Percentiles rank a stretch among this genome's conserved stretches.
Conservation (phyloP, 805 yeast genomes). For the Millerozyma miso region DNA sequence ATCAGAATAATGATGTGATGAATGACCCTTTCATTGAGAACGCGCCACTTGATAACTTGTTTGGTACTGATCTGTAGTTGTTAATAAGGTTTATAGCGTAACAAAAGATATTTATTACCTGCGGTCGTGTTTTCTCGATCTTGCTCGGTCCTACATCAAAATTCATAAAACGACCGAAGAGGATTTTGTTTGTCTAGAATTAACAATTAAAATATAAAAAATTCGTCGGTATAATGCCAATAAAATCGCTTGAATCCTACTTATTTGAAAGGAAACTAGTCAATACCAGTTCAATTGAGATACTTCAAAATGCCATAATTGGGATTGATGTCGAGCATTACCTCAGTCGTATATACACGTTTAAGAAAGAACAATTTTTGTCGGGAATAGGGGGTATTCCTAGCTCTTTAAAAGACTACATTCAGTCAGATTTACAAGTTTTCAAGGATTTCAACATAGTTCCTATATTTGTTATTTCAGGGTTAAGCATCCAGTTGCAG, state of each 20-base stretch:
- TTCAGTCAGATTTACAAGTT: slow-evolving; percentile 59
- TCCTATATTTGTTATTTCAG: slow-evolving; percentile 79
- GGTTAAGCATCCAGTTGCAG: slow-evolving; percentile 46
- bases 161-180: too few relatives aligned
- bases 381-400: slow-evolving; percentile 86
- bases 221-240: slow-evolving; percentile 28
- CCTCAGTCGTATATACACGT: slow-evolving; percentile 55
- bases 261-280: slow-evolving; percentile 65
- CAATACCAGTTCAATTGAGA: slow-evolving; percentile 56
- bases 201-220: neutral
- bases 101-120: neutral
- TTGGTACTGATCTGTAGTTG: slow-evolving; percentile 39
- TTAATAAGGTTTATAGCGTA: slow-evolving; percentile 1
- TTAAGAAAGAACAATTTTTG: slow-evolving; percentile 61
- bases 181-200: neutral
- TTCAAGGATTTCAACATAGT: slow-evolving; percentile 60
- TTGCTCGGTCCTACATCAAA: neutral
- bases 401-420: slow-evolving; percentile 47
- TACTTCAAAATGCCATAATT: slow-evolving; percentile 60
- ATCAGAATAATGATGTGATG: slow-evolving; percentile 46
- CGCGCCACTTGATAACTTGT: slow-evolving; percentile 58
- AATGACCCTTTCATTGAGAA: slow-evolving; percentile 72
- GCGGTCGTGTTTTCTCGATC: slow-evolving; percentile 1
- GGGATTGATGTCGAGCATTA: slow-evolving; percentile 87
- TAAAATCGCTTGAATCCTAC: slow-evolving; percentile 59